Conservation (phyloP, 331 rosid species). For the Rosa hybrid region DNA sequence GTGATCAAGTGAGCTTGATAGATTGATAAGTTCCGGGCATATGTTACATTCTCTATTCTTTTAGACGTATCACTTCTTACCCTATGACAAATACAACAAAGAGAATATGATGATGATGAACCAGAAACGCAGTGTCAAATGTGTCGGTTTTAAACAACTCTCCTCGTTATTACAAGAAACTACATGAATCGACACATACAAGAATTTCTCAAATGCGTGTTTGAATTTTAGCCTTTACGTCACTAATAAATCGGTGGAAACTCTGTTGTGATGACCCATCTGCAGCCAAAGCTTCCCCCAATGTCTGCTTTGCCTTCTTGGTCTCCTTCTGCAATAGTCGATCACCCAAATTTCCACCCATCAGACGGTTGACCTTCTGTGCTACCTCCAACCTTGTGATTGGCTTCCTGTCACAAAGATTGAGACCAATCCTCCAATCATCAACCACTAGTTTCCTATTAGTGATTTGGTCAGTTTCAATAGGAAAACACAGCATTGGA, state of each 20-base stretch:
- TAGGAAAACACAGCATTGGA: constrained; percentile 34
- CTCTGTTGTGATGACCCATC: constrained; percentile 29
- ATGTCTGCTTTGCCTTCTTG: constrained; percentile 1
- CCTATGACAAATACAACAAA: background rate
- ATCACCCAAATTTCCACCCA: constrained; percentile 24
- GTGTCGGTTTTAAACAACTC: background rate
- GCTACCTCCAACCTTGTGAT: constrained; percentile 25
- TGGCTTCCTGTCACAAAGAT: constrained; percentile 27
- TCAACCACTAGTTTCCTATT: constrained; percentile 41
- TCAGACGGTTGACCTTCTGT: constrained; percentile 23
- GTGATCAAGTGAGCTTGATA: too few species aligned
- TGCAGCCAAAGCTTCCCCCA: constrained; percentile 7
- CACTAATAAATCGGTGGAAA: constrained; percentile 17
- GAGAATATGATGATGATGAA: background rate
- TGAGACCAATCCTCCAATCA: constrained; percentile 41
- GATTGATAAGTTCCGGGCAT: background rate
- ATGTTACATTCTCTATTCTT: background rate
- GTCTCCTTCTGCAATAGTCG: constrained; percentile 23
- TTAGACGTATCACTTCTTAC: background rate
- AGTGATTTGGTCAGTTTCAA: constrained; percentile 21
- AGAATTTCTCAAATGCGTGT: background rate
- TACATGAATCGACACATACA: background rate
- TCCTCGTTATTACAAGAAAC: background rate
- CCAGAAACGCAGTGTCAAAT: background rate
- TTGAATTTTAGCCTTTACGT: constrained; percentile 26